Base-by-base conservation (phyloP, 2,329 filamentous ascomycete species). In the Didymosphaeria variabile region DNA sequence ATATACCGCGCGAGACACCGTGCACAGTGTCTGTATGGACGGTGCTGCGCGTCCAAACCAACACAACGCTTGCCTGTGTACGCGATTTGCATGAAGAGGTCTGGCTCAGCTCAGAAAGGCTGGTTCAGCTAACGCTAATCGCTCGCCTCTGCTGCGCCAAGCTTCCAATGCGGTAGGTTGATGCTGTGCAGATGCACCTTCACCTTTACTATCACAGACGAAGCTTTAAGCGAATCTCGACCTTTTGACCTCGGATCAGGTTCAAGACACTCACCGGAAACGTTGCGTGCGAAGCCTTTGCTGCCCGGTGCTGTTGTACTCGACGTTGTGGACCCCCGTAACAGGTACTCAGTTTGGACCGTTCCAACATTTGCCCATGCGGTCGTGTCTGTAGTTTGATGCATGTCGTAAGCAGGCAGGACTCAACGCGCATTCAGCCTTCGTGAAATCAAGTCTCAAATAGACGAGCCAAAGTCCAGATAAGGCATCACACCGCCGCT, bases 111-210 rank as follows among this genome's bases (percentile, higher is more conserved):
- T 38, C 54, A 55, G 23, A 42, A 23, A 38, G 6, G 55, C n/a
- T 38, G 29, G 19, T 49, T 26, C 49, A 58, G 60, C 60, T 65
- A 40, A 59, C 65, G 59, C 63, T 64, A 67, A 51, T 56, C 51
- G 59, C 63, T 62, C 47, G 58, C 55, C 49, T 62, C 55, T 58
- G 34, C 60, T 65, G 66, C 68, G 68, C 60, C 59, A 66, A 69
- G 63, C 23, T 59, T 59, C 63, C 19, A 59, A 69, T 63, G n/a
- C 5, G 63, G 67, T 62, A 67, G 55, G 57, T 54, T 52, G 52
- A 55, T 45, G 58, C 57, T 44, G 51, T 44, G 31, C 26, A 44
- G 52, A 62, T 59, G 65, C 65, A 53, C 52, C 34, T 56, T 49
- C 15, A 29, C 10, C 42, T 38, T 36, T 36, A 26, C 42, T 57